phyloP scores from a whole-genome alignment of 345 rosid species.

The Camelina neglecta region DNA sequence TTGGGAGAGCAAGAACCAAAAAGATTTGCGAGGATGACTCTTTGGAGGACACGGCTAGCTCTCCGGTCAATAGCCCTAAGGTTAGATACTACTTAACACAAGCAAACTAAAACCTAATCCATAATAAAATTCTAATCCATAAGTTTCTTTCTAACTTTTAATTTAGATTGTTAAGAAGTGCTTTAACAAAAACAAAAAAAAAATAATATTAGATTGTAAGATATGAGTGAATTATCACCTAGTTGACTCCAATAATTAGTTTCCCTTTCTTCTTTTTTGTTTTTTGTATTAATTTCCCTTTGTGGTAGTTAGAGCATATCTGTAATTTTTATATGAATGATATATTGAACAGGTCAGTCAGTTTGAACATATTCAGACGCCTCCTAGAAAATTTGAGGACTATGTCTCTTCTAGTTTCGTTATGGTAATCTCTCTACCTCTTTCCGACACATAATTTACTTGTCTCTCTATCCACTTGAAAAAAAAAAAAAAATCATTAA shows the following conservation, averaged over 20 bases:
- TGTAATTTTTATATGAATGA: slow-evolving; percentile 31
- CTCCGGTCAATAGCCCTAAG: slow-evolving; percentile 86
- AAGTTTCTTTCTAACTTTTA: not conserved
- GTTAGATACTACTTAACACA: slow-evolving; percentile 43
- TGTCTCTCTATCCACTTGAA: slow-evolving; percentile 1
- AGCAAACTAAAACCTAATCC: slow-evolving; percentile 12
- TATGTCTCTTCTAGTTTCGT: slow-evolving; percentile 43
- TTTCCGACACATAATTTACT: slow-evolving; percentile 20
- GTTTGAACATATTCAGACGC: slow-evolving; percentile 48
- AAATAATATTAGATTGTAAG: not conserved
- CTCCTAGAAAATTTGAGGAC: slow-evolving; percentile 49
- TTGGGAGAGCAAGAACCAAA: slow-evolving; percentile 58
- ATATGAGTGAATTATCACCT: slow-evolving; percentile 5
- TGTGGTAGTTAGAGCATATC: slow-evolving; percentile 14
- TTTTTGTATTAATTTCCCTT: not conserved
- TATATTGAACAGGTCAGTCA: slow-evolving; percentile 57
- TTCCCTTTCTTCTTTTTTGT: not conserved
- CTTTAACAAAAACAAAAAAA: no score
- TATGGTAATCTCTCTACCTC: slow-evolving; percentile 38
- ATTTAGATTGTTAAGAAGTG: not conserved
- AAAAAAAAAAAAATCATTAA: not conserved
- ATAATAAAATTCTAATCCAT: not conserved
- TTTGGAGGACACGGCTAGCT: slow-evolving; percentile 92
- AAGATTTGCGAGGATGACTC: slow-evolving; percentile 66
- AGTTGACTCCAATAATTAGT: not conserved